Evolutionary conservation across 2,329 filamentous ascomycete genomes (phyloP).

Genomic region (Diaporthe capsici): DNA sequence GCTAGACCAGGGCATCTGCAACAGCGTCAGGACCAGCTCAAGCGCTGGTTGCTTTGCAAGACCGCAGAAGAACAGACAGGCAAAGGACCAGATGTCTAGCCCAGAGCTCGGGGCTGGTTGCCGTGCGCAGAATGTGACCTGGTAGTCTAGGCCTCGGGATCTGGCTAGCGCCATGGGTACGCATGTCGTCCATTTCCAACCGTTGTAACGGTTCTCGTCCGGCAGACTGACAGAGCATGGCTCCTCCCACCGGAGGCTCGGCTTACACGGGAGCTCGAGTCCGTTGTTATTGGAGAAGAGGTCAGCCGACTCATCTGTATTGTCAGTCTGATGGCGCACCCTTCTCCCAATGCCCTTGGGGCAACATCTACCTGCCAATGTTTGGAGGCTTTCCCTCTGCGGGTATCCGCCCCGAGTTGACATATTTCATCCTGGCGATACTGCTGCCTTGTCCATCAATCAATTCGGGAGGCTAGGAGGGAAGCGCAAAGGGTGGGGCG

Average conservation of each 20-base stretch:
- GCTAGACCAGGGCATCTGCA: constrained; percentile 8
- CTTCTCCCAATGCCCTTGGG: neutral
- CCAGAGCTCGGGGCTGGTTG: neutral
- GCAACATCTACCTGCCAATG: neutral
- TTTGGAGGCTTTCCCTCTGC: neutral
- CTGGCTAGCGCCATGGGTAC: constrained; percentile 10
- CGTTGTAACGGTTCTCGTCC: constrained; percentile 25
- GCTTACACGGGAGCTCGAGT: constrained; percentile 20
- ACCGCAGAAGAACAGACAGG: neutral
- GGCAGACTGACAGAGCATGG: constrained; percentile 30
- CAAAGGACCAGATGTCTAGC: neutral
- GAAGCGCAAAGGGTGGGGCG: constrained; percentile 27
- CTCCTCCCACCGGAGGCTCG: constrained; percentile 14
- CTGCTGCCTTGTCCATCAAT: neutral
- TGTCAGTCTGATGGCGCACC: constrained; percentile 4
- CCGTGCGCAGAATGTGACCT: neutral
- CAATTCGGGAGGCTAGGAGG: constrained; percentile 8
- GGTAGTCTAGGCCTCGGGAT: constrained; percentile 9
- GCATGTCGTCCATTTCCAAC: neutral
- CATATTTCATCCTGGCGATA: neutral
- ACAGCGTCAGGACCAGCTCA: neutral
- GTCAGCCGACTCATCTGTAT: constrained; percentile 15
- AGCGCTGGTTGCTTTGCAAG: neutral
- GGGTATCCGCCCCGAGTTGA: neutral
- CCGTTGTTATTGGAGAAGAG: constrained; percentile 3